Percentiles rank a stretch among this genome's conserved stretches.
These are phyloP conservation scores for Ganoderma sinense DNA, from an alignment of 1,284 basidiomycete species.

Conservation along the genomic window DNA sequence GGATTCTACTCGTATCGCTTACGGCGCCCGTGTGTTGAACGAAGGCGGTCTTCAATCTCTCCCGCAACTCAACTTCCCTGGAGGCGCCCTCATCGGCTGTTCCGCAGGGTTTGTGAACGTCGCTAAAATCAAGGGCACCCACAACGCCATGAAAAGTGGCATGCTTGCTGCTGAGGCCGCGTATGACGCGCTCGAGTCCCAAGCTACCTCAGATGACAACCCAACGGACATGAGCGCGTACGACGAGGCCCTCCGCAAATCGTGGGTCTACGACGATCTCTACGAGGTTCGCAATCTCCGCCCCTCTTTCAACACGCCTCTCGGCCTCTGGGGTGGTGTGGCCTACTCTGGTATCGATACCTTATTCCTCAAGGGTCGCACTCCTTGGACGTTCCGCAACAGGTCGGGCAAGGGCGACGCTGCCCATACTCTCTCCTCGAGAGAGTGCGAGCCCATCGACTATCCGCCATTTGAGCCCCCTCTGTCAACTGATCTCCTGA, in stretches of 20 bases:
- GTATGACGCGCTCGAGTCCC: slow-evolving; percentile 62
- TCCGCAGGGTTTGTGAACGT: slow-evolving; percentile 97
- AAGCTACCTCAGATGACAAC: slow-evolving; percentile 39
- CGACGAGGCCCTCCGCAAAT: slow-evolving; percentile 75
- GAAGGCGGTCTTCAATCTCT: slow-evolving; percentile 96
- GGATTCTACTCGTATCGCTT: slow-evolving; percentile 81
- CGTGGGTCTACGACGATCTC: slow-evolving; percentile 91
- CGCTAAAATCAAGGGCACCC: slow-evolving; percentile 99
- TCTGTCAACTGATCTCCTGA: slow-evolving; percentile 94
- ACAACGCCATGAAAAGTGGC: slow-evolving; percentile 99
- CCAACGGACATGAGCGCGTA: slow-evolving; percentile 82
- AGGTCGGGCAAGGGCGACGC: slow-evolving; percentile 69
- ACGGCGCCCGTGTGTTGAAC: slow-evolving; percentile 91
- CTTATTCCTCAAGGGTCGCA: slow-evolving; percentile 85
- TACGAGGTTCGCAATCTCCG: slow-evolving; percentile 93
- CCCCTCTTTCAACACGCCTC: slow-evolving; percentile 87
- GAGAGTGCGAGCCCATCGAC: slow-evolving; percentile 81
- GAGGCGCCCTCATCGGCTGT: slow-evolving; percentile 95
- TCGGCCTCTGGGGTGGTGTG: slow-evolving; percentile 92
- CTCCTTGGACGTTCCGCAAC: slow-evolving; percentile 93
- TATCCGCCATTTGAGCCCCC: slow-evolving; percentile 94
- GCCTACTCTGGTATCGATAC: slow-evolving; percentile 92
- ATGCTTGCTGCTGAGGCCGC: slow-evolving; percentile 96
- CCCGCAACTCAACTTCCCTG: slow-evolving; percentile 93
- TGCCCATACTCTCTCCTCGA: slow-evolving; percentile 74